Percentiles rank a stretch among this genome's conserved stretches.
phyloP scores from a whole-genome alignment of 2,329 filamentous ascomycete genomes.

The Trichoderma endophyticum region DNA sequence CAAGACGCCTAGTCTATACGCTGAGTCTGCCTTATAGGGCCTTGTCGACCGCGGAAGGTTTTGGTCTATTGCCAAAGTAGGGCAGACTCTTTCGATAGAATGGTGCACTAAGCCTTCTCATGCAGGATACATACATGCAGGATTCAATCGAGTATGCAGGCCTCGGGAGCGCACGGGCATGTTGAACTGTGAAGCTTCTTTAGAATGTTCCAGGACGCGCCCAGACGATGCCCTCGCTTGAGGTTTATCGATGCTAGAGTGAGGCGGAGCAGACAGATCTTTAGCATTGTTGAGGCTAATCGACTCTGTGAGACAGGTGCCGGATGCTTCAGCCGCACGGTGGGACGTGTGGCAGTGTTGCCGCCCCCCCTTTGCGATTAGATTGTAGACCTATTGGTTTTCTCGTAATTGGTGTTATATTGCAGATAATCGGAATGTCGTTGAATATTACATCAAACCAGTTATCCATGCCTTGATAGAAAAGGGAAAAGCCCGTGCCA shows the following conservation, averaged over 20 bases:
- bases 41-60: not conserved
- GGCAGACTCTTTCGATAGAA: not conserved
- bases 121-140: not conserved
- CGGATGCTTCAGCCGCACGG: slow-evolving; percentile 7
- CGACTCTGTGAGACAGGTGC: not conserved
- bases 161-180: not conserved
- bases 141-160: not conserved
- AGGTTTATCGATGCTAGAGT: not conserved
- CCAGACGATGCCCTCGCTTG: not conserved
- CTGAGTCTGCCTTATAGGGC: slow-evolving; percentile 9
- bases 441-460: not conserved
- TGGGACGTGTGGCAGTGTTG: slow-evolving; percentile 11
- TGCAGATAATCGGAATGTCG: not conserved
- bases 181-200: not conserved
- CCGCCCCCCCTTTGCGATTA: not conserved
- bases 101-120: not conserved
- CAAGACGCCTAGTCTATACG: not conserved
- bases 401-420: not conserved
- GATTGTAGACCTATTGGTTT: not conserved
- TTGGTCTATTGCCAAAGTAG: not conserved
- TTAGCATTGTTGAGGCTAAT: not conserved
- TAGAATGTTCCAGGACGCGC: not conserved
- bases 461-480: not conserved
- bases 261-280: not conserved
- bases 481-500: not conserved